phyloP scores from a whole-genome alignment of 2,329 filamentous ascomycete genomes.

The Phyllosticta citrichinensis region DNA sequence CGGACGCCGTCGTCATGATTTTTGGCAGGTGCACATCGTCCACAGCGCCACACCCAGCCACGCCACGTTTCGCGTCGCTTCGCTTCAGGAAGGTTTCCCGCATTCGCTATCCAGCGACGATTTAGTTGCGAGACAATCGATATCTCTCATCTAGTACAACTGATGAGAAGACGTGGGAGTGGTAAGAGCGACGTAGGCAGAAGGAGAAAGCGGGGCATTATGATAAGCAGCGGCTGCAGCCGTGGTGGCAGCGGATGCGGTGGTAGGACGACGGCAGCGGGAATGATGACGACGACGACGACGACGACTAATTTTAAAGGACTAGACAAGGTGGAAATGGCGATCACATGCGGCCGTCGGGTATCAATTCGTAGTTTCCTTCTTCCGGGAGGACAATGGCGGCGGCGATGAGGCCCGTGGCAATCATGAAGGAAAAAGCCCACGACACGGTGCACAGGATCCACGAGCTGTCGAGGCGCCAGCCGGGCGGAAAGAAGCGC shows the following conservation, averaged over 20 bases:
- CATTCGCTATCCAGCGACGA: not conserved
- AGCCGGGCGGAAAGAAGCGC: conserved; percentile 66
- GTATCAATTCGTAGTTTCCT: conserved; percentile 76
- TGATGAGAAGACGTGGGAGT: not conserved
- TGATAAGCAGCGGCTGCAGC: not conserved
- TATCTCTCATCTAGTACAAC: not conserved
- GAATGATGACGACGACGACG: not conserved
- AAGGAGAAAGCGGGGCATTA: not conserved
- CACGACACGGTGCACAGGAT: conserved; percentile 55
- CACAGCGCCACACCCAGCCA: not conserved
- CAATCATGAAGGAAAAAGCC: conserved; percentile 44
- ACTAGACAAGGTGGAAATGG: too few species aligned
- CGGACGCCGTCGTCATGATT: not conserved
- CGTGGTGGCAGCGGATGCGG: not conserved
- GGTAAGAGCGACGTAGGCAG: not conserved
- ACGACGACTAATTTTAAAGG: not conserved
- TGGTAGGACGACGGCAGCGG: not conserved
- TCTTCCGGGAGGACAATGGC: conserved; percentile 65
- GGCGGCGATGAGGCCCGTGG: conserved; percentile 52
- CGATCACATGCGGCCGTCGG: conserved; percentile 15
- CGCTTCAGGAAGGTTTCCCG: not conserved
- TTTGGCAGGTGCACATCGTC: not conserved
- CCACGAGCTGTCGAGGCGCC: conserved; percentile 72
- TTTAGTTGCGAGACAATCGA: not conserved
- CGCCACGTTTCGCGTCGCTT: not conserved